These are phyloP conservation scores for Capronia americana DNA, from an alignment of 2,329 filamentous ascomycete species.

Conservation along the genomic window DNA sequence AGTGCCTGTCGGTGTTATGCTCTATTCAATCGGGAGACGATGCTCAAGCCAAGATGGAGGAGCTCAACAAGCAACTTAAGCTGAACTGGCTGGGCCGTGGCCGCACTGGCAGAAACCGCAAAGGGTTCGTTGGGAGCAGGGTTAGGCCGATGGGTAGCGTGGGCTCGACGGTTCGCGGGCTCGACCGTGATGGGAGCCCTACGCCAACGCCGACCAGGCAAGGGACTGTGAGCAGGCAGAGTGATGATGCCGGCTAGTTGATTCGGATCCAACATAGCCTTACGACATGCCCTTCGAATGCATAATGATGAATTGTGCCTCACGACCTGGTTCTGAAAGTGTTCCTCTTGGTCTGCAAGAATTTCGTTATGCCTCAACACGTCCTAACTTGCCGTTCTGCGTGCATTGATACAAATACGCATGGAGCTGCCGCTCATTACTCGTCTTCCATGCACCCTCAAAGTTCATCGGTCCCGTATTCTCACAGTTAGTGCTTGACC, in stretches of 20 bases:
- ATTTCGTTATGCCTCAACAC: constrained; percentile 9
- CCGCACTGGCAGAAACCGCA: constrained; percentile 83
- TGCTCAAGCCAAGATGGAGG: constrained; percentile 77
- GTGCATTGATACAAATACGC: constrained; percentile 7
- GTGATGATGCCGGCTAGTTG: constrained; percentile 27
- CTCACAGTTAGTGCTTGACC: neutral
- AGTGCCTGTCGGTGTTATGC: constrained; percentile 91
- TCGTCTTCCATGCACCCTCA: neutral
- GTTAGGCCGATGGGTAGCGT: constrained; percentile 41
- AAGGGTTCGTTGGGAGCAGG: constrained; percentile 82
- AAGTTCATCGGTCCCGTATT: neutral
- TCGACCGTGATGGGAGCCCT: constrained; percentile 40
- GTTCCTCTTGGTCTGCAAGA: neutral
- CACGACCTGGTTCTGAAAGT: constrained; percentile 1
- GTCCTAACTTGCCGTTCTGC: neutral
- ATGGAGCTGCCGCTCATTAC: neutral
- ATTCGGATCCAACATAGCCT: neutral
- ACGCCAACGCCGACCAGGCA: constrained; percentile 42
- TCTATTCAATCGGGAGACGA: constrained; percentile 75
- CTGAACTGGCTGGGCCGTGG: constrained; percentile 96
- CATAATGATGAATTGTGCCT: constrained; percentile 4
- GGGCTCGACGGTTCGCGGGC: constrained; percentile 31
- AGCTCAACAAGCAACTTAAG: constrained; percentile 85
- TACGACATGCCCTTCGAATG: constrained; percentile 11
- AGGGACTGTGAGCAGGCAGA: constrained; percentile 39